phyloP scores from a whole-genome alignment of 331 rosid species.

The Ulmus americana region DNA sequence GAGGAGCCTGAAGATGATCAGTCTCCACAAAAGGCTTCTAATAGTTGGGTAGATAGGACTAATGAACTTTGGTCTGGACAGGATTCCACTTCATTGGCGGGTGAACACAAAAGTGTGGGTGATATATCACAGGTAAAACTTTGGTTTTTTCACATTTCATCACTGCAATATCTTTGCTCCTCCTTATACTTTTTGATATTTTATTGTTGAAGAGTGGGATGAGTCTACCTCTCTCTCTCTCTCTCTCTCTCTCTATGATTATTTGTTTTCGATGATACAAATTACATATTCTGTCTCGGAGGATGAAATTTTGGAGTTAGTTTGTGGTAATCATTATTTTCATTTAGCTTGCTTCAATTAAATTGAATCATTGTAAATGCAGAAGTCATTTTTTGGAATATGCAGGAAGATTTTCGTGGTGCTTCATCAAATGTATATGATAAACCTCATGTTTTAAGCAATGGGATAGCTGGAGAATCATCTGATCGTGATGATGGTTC shows the following conservation, averaged over 20 bases:
- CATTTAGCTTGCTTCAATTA: not conserved
- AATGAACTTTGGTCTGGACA: slow-evolving; percentile 33
- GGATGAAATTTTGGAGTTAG: not conserved
- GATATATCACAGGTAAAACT: slow-evolving; percentile 51
- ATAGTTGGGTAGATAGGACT: slow-evolving; percentile 29
- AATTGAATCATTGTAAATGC: slow-evolving; percentile 5
- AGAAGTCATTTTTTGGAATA: slow-evolving; percentile 9
- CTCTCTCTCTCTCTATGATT: not conserved
- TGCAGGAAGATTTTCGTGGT: slow-evolving; percentile 56
- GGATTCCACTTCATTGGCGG: slow-evolving; percentile 32
- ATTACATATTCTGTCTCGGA: not conserved
- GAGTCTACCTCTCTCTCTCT: not conserved
- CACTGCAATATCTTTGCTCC: not conserved
- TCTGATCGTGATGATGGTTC: slow-evolving; percentile 40
- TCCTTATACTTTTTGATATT: not conserved
- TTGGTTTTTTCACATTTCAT: slow-evolving; percentile 19
- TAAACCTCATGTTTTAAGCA: slow-evolving; percentile 36
- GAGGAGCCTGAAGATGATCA: slow-evolving; percentile 38
- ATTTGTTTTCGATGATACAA: not conserved
- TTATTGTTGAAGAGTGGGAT: not conserved
- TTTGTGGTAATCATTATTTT: not conserved
- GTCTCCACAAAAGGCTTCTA: slow-evolving; percentile 30
- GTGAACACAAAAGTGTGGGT: slow-evolving; percentile 34
- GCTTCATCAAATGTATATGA: slow-evolving; percentile 53
- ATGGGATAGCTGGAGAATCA: slow-evolving; percentile 35